A percentile compares a stretch with the other conserved stretches of the same genome.
These are phyloP conservation scores for Dipteronia dyeriana DNA, from an alignment of 345 rosid species.

Conservation along the genomic window DNA sequence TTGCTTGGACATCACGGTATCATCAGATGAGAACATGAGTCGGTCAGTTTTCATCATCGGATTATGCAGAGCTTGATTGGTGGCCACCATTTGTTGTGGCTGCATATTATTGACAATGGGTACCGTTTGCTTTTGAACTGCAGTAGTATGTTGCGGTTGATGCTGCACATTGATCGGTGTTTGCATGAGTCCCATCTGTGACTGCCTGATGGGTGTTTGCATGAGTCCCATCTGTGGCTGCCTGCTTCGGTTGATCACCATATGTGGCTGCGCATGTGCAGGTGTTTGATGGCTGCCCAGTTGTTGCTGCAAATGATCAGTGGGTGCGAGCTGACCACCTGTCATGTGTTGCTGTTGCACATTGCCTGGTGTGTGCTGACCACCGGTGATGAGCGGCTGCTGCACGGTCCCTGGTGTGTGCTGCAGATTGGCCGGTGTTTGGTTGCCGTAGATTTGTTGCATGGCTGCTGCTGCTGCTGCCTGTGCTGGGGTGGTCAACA, in stretches of 20 bases:
- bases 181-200: not conserved
- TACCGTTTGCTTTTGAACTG: not conserved
- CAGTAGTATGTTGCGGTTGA: not conserved
- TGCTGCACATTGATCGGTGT: not conserved
- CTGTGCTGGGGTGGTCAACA: not conserved
- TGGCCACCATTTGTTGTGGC: not conserved
- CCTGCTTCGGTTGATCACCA: not conserved
- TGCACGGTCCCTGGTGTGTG: not conserved
- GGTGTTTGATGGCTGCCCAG: not conserved
- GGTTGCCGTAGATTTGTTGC: not conserved
- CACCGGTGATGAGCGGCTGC: not conserved
- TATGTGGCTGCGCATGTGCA: not conserved
- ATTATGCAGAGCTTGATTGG: constrained; percentile 15
- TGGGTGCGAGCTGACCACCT: no score
- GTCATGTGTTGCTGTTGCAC: not conserved
- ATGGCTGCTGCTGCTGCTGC: not conserved
- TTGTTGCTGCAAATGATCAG: not conserved
- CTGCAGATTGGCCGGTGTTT: not conserved
- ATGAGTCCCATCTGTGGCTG: not conserved
- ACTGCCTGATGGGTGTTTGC: not conserved
- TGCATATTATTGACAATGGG: not conserved
- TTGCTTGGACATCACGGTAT: constrained; percentile 57
- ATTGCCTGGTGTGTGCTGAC: constrained; percentile 1
- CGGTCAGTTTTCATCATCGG: constrained; percentile 36
- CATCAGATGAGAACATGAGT: constrained; percentile 57